Evolutionary conservation across 768 basidiomycete genomes (phyloP).

Genomic region (Lentinula aciculospora): DNA sequence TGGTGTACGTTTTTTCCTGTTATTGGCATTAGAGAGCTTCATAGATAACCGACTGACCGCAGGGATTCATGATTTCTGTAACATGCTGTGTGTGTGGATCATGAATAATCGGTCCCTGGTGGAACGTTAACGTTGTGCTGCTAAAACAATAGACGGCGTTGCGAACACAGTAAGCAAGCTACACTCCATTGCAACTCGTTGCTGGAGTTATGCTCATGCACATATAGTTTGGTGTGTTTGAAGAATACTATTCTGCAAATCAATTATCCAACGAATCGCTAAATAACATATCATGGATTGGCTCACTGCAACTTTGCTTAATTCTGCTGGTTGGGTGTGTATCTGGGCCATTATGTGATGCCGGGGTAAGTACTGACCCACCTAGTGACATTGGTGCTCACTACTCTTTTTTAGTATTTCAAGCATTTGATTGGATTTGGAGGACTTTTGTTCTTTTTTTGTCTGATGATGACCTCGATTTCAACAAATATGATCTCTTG

Average conservation of each 20-base stretch:
- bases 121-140: not conserved
- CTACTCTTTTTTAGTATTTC: conserved; percentile 5
- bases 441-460: conserved; percentile 12
- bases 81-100: conserved; percentile 14
- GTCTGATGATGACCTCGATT: conserved; percentile 12
- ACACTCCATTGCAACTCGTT: too few relatives aligned
- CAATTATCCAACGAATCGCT: conserved; percentile 12
- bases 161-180: conserved; percentile 10
- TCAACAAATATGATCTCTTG: conserved; percentile 14
- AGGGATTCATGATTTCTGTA: conserved; percentile 15
- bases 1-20: conserved; percentile 7
- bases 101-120: not conserved
- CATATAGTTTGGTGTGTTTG: conserved; percentile 14
- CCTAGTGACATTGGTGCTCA: not conserved
- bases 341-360: conserved; percentile 13
- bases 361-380: conserved; percentile 3
- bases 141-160: conserved; percentile 9
- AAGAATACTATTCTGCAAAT: conserved; percentile 13
- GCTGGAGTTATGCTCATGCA: not conserved
- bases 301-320: conserved; percentile 16
- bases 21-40: not conserved
- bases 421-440: conserved; percentile 13
- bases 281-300: conserved; percentile 17
- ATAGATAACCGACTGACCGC: not conserved
- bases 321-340: conserved; percentile 13